phyloP scores from a whole-genome alignment of 2,329 filamentous ascomycete genomes.

The Colletotrichum costaricense region DNA sequence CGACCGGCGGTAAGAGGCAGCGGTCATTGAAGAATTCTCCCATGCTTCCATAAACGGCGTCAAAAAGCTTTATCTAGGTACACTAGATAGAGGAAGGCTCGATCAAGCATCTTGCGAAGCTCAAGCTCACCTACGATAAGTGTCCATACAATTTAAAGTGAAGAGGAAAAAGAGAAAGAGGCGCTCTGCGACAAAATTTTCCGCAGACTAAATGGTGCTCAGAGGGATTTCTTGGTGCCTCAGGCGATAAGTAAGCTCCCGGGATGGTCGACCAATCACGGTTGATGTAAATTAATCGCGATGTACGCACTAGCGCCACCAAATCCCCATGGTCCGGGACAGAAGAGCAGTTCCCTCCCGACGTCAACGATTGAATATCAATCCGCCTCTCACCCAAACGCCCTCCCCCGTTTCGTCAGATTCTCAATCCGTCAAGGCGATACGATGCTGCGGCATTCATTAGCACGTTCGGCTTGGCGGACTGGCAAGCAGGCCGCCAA shows the following conservation, averaged over 20 bases:
- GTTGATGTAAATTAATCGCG: conserved; percentile 56
- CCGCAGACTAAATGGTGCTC: conserved; percentile 20
- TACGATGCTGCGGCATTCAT: conserved; percentile 76
- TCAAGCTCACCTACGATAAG: conserved; percentile 80
- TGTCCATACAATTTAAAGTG: conserved; percentile 73
- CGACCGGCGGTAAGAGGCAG: conserved; percentile 80
- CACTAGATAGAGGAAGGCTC: conserved; percentile 81
- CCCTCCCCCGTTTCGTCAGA: conserved; percentile 48
- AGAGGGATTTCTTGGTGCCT: conserved; percentile 42
- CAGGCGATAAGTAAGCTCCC: conserved; percentile 45
- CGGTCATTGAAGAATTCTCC: conserved; percentile 72
- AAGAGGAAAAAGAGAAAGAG: conserved; percentile 53
- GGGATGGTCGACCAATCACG: conserved; percentile 51
- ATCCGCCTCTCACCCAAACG: conserved; percentile 42
- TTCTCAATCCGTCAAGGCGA: conserved; percentile 65
- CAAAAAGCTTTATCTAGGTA: conserved; percentile 64
- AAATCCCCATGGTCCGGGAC: conserved; percentile 44
- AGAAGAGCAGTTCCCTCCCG: conserved; percentile 50
- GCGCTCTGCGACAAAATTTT: conserved; percentile 37
- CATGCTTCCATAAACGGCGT: conserved; percentile 80
- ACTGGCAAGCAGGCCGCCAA: conserved; percentile 67
- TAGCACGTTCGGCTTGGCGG: conserved; percentile 77
- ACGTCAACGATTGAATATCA: conserved; percentile 55
- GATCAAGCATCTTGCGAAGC: conserved; percentile 59
- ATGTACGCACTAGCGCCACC: conserved; percentile 49